Percentiles rank a stretch among this genome's conserved stretches.
These are phyloP conservation scores for Saccharomyces pastorianus DNA, from an alignment of 1,139 yeast species.

Conservation along the genomic window DNA sequence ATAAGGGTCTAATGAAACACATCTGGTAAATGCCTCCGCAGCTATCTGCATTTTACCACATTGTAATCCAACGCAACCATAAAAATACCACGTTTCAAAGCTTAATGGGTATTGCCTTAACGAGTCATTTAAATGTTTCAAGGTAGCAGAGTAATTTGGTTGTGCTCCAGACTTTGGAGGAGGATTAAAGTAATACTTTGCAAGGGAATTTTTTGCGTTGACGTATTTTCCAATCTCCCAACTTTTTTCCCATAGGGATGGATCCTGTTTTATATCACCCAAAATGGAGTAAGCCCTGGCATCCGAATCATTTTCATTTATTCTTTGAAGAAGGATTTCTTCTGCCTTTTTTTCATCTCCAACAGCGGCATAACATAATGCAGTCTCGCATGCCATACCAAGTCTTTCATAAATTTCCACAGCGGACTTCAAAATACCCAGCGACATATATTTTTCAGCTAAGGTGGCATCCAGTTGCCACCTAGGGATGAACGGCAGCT, in stretches of 20 bases:
- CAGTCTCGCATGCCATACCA: conserved; percentile 72
- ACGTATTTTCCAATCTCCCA: conserved; percentile 83
- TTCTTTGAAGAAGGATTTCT: conserved; percentile 46
- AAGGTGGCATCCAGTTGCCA: conserved; percentile 78
- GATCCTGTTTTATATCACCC: conserved; percentile 80
- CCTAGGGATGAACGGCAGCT: conserved; percentile 69
- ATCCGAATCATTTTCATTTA: conserved; percentile 56
- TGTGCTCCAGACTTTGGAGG: conserved; percentile 47
- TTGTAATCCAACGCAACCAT: conserved; percentile 87
- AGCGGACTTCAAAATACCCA: conserved; percentile 83
- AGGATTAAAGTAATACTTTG: conserved; percentile 62
- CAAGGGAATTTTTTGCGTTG: conserved; percentile 78
- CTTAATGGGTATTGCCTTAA: conserved; percentile 68
- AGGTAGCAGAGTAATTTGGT: conserved; percentile 48
- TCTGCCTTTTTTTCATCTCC: conserved; percentile 69
- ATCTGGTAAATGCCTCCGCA: conserved; percentile 86
- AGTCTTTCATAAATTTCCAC: conserved; percentile 81
- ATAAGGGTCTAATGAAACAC: conserved; percentile 78
- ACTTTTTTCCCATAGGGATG: conserved; percentile 69
- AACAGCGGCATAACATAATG: conserved; percentile 81
- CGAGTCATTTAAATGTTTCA: conserved; percentile 67
- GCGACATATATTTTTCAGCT: conserved; percentile 81
- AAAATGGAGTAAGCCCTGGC: conserved; percentile 78
- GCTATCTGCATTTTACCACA: conserved; percentile 65
- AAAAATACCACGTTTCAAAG: conserved; percentile 82